Base-by-base conservation (phyloP, 1,139 yeast genomes). In the Kurtzmaniella natalensis region DNA sequence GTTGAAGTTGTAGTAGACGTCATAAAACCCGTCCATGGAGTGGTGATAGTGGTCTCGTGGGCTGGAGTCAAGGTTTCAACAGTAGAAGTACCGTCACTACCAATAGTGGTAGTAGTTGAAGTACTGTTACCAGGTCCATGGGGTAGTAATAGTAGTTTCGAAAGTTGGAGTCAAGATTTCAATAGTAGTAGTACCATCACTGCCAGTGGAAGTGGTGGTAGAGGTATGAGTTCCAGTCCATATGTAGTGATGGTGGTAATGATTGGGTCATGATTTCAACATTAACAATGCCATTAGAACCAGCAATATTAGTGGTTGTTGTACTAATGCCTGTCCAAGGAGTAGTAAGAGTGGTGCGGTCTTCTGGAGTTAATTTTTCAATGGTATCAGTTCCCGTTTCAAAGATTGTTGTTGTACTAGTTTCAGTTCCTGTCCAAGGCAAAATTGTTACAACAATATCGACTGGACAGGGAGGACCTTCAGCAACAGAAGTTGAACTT, bases 51-150 rank as follows among this genome's bases (percentile, higher is more conserved):
- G 7, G 17, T 13, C 10, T 6, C n/a, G 11, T 7, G 13, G 13
- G 6, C 10, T 13, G 27, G 27, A 13, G 27, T 14, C 27, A 25
- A 25, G 18, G 13, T 14, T 6, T 13, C 21, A 11, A 21, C 24
- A 10, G 24, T 21, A 6, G 9, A 8, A 14, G 24, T 21, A 6
- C 27, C 27, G 9, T 28, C 24, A 13, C 9, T 6, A 13, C 24
- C 24, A 11, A 14, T 5, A 21, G 13, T 7, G 21, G 30, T 28
- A 14, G 30, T 28, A 21, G 30, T 28, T 14, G 30, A 28, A 6
- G 24, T 17, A 2, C 1, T 18, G 9, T 24, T 15, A 3, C 40
- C 40, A n/a, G 8, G 42, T 35, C 43, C 46, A 43, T 13, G 39
- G 35, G 5, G 31, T 10, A 8, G 46, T 45, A 11, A 30, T 29